A percentile compares a stretch with the other conserved stretches of the same genome.
Evolutionary conservation across 108 stramenopile genomes (phyloP).

Genomic region (Fragilaria crotonensis): DNA sequence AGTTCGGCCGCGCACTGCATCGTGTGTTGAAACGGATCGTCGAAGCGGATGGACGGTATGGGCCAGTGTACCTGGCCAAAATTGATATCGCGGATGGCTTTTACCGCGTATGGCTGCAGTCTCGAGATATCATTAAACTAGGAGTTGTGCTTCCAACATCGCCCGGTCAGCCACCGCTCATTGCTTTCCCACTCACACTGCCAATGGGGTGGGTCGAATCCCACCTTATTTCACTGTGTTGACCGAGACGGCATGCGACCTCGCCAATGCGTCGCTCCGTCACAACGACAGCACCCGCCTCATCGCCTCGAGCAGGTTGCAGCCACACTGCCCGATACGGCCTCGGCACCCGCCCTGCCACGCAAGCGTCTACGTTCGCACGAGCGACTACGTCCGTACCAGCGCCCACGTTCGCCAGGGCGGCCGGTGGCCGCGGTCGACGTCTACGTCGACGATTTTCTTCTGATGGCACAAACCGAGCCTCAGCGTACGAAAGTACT

Average conservation of each 20-base stretch:
- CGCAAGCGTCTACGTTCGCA: too few relatives aligned
- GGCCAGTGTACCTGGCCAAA: too few relatives aligned
- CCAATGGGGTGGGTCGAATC: slow-evolving; percentile 46
- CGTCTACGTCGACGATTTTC: slow-evolving; percentile 39
- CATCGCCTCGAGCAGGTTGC: too few relatives aligned
- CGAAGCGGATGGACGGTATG: slow-evolving; percentile 4
- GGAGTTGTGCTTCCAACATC: slow-evolving; percentile 2
- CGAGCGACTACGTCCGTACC: neutral
- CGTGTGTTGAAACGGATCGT: slow-evolving; percentile 1
- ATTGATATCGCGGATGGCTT: slow-evolving; percentile 19
- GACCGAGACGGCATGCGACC: too few relatives aligned
- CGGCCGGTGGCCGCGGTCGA: slow-evolving; percentile 15
- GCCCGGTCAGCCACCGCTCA: slow-evolving; percentile 1
- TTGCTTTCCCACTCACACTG: slow-evolving; percentile 6
- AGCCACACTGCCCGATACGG: too few relatives aligned
- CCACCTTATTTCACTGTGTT: too few relatives aligned
- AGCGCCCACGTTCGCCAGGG: too few relatives aligned
- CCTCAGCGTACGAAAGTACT: neutral
- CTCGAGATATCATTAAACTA: neutral
- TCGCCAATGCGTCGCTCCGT: too few relatives aligned
- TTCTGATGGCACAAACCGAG: slow-evolving; percentile 16
- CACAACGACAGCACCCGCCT: too few relatives aligned
- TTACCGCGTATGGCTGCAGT: slow-evolving; percentile 3
- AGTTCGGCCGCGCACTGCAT: slow-evolving; percentile 1
- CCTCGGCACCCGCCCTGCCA: too few relatives aligned